Base-by-base conservation (phyloP, 106 monocot species). In the Posidonia australis region DNA sequence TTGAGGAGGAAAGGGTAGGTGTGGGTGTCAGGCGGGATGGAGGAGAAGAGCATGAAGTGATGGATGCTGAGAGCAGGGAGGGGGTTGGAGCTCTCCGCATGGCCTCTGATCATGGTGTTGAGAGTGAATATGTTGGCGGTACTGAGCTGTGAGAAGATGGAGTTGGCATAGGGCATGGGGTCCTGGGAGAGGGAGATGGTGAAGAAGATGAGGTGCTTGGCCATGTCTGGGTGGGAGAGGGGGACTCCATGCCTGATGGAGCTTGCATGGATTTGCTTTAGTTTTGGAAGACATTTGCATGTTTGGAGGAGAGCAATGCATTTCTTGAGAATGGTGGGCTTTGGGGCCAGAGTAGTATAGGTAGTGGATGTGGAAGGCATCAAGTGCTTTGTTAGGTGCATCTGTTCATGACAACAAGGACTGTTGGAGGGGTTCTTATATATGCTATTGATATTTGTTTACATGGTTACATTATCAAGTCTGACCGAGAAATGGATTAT, bases 1-100 rank as follows among this genome's bases (percentile, higher is more conserved):
- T 87, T 87, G 78, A 98, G 72, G 57, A 91, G 72, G 68, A 83
- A 87, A 3, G 96, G 96, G 68, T 87, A 98, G 24, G 91, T 91
- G 85, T 87, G 85, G 48, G 78, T 74, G 68, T 98, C 91, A 28
- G 87, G 74, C 5, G 66, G 61, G 54, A 72, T 58, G 25, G 49
- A n/a, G 29, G 71, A 13, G 10, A 60, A 26, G 74, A 65, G 64
- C 72, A 83, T 72, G 31, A 58, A 74, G 67, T 24, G 58, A 72
- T 85, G 77, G 62, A 87, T 17, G 23, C 9, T 43, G 73, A 91
- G 82, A 47, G 90, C 87, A 25, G 80, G 82, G 46, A 2, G 1
- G 14, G 90, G 96, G 65, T 70, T 22, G 36, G 29, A 5, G 75
- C 76, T 74, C 44, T 78, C 73, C 20, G 90, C 72, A 77, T 82